These are phyloP conservation scores for Blepharisma undulans DNA, from an alignment of 169 alveolate genomes.

Conservation along the genomic window DNA sequence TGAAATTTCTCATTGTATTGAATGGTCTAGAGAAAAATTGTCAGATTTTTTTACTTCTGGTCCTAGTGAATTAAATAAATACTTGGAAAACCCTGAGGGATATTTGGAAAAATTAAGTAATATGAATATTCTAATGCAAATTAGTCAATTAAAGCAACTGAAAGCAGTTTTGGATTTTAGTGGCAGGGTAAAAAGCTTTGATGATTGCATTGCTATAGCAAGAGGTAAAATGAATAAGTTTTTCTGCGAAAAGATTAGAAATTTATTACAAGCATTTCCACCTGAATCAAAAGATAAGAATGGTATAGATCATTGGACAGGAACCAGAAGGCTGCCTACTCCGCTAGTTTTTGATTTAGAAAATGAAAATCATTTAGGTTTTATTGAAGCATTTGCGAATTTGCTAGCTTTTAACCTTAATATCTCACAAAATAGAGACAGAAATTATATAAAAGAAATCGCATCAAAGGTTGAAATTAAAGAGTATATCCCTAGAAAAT, in stretches of 20 bases:
- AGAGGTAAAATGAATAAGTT: constrained; percentile 82
- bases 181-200: constrained; percentile 38
- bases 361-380: constrained; percentile 86
- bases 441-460: constrained; percentile 49
- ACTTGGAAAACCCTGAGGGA: background rate
- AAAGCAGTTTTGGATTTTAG: background rate
- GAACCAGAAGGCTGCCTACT: constrained; percentile 98
- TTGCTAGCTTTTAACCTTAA: constrained; percentile 87
- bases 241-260: constrained; percentile 90
- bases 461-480: constrained; percentile 61
- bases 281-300: constrained; percentile 90
- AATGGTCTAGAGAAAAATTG: constrained; percentile 98
- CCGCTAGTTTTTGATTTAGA: constrained; percentile 87
- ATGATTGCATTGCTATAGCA: constrained; percentile 81
- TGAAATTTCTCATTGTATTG: constrained; percentile 97
- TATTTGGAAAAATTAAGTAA: background rate
- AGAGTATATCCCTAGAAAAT: constrained; percentile 72
- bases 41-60: constrained; percentile 94
- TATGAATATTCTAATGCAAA: background rate
- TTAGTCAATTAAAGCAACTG: background rate
- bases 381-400: constrained; percentile 89
- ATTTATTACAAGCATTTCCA: constrained; percentile 94
- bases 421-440: constrained; percentile 64
- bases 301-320: constrained; percentile 97
- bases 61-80: constrained; percentile 86